Base-by-base conservation (phyloP, 768 basidiomycete genomes). In the Pleurotus giganteus region DNA sequence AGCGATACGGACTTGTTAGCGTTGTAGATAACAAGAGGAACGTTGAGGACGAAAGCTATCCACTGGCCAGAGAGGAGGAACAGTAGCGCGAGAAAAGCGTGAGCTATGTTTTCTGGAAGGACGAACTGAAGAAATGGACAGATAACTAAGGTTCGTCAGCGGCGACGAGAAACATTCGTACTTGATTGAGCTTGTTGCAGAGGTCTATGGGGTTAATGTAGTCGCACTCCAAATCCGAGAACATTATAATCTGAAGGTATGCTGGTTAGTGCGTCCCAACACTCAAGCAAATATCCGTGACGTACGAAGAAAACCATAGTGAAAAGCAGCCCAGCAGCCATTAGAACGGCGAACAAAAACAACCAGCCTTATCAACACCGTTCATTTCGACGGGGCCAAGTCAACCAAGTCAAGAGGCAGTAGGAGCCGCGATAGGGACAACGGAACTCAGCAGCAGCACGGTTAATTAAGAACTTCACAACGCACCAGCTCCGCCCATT, bases 181-280 rank as follows among this genome's bases (percentile, higher is more conserved):
- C 96, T 74, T 94, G 91, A 69, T 98, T 98, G 65, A 98, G 86
- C 79, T 97, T 98, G 76, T 98, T 98, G 76, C 97, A 98, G 34
- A 98, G 86, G 73, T 99, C 97, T 84, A 99, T 99, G 50, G 97
- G 97, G 74, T 99, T 99, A 80, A 98, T 96, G 76, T 98, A 98
- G 81, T 97, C 94, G 79, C 94, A 97, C 76, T 98, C 96, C 68
- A 98, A 77, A 76, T 98, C 97, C 41, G 94, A 97, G 80, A 98
- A 98, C 96, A 98, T 98, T 79, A 99, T 98, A 66, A 99, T 98
- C 96, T 98, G 41, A n/a, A 29, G 26, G 47, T 17, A 34, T 32
- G 24, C 31, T 23, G 34, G 21, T 27, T 52, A 15, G 34, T 29
- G 4, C n/a, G 19, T 19, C n/a, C n/a, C 31, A 39, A 34, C 32